Evolutionary conservation across 2,329 filamentous ascomycete genomes (phyloP), one percentile per base, ranked within the genome.

Genomic region (Myriosclerotinia curreyana): DNA sequence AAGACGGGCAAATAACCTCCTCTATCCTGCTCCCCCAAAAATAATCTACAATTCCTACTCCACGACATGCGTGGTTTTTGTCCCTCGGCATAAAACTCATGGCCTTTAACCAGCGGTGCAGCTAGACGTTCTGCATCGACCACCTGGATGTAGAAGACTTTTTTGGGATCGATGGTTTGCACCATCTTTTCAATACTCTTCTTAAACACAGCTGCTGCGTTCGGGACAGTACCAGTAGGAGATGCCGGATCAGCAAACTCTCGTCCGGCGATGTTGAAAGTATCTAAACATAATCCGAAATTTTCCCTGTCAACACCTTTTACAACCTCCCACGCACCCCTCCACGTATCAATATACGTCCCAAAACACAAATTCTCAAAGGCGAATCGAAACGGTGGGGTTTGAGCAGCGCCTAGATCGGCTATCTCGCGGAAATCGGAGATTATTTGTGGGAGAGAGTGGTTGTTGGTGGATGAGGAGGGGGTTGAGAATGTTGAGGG

Each of bases 321-420:
- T 0, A 92, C 85, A 2, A 92, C 78, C 8, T 87, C 83, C 87
- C 88, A 94, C 68, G 83, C 85, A 14, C 79, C 77, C 73, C 92
- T 89, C 90, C 90, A 94, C 0, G 80, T 86, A 72, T 91, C 81
- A 65, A 87, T 79, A 60, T 85, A 81, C 0, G 88, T 91, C 12
- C 88, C 89, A 84, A 87, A 94, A 69, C 83, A 86, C 3, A 94
- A 78, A 11, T 83, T 84, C 75, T 95, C 91, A 74, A 91, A 93
- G 0, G 86, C 87, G 70, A 91, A 90, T 11, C 84, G 80, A 31
- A 93, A 81, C 1, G 67, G 67, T 3, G 86, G 86, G 1, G 75
- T 73, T 56, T 86, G 79, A 11, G 76, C 73, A 0, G 83, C 78
- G 0, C 88, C 90, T 65, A 92, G 77, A 65, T 93, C 88, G 0